Evolutionary conservation across 2,329 filamentous ascomycete genomes (phyloP), one percentile per base, ranked within the genome.

Genomic region (Thelonectria discophora): DNA sequence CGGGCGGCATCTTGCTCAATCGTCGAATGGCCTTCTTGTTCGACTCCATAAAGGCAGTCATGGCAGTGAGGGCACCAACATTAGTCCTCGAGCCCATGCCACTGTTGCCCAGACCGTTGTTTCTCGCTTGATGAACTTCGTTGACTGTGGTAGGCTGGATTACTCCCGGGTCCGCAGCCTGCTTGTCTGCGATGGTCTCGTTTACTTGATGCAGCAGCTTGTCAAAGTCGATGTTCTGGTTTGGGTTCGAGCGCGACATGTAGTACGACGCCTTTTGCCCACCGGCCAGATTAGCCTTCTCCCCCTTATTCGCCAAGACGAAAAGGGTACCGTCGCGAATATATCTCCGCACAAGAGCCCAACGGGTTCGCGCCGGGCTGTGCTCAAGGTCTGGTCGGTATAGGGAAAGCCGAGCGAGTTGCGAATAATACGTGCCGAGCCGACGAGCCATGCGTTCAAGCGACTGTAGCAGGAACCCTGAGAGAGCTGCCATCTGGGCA

Each of bases 361-460:
- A 86, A 5, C 84, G 74, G 0, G 82, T 80, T 5, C 84, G 75
- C 0, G 83, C 83, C 0, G 84, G 83, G 65, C 84, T 85, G 20
- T 75, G 76, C 69, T 86, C 84, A 5, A 86, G 75, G 58, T 81
- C 80, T 0, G 83, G 83, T 11, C 79, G 78, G 63, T 85, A 84
- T 8, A 86, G 76, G 0, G 81, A 82, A 63, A 80, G 76, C 13
- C 79, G 78, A 0, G 83, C 77, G 4, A 86, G 75, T 60, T 83
- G 82, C 8, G 78, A 75, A 63, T 86, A 86, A 70, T 84, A 86
- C 5, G 81, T 76, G 37, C 82, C 81, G 0, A 86, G 72, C 0
- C 83, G 74, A 49, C 80, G 80, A 0, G 83, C 81, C 77, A 86
- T 84, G 12, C 82, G 80, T 68, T 86, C 83, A 1, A 85, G 77